phyloP scores from a whole-genome alignment of 2,329 filamentous ascomycete genomes.

The Sclerotinia sclerotiorum region DNA sequence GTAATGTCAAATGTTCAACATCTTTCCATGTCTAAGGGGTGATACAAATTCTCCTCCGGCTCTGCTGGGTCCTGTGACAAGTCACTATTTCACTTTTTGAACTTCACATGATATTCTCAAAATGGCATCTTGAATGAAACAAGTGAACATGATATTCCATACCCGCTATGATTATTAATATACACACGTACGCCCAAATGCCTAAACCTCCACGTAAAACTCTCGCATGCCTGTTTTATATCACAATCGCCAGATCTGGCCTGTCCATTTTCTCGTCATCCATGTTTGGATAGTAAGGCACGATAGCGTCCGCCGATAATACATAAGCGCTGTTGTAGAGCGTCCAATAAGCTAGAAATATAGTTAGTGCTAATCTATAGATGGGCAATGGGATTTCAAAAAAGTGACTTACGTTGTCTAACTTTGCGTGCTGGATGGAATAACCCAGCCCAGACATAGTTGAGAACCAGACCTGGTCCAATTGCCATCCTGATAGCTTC shows the following conservation, averaged over 20 bases:
- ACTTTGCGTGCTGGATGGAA: slow-evolving; percentile 98
- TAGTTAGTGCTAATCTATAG: background rate
- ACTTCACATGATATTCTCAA: background rate
- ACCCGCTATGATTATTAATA: slow-evolving; percentile 17
- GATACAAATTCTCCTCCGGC: too few relatives aligned
- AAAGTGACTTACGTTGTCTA: slow-evolving; percentile 54
- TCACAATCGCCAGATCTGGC: slow-evolving; percentile 78
- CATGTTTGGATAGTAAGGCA: slow-evolving; percentile 90
- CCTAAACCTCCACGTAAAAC: slow-evolving; percentile 18
- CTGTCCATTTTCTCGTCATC: slow-evolving; percentile 77
- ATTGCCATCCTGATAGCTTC: slow-evolving; percentile 93
- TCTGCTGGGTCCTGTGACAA: background rate
- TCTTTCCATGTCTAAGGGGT: background rate
- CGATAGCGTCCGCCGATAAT: slow-evolving; percentile 87
- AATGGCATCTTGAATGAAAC: background rate
- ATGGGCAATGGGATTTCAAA: background rate
- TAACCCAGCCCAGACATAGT: slow-evolving; percentile 96
- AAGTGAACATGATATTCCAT: slow-evolving; percentile 8
- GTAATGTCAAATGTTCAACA: background rate
- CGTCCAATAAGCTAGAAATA: slow-evolving; percentile 74
- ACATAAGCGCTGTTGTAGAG: slow-evolving; percentile 98
- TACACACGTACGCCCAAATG: slow-evolving; percentile 4
- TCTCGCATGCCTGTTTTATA: slow-evolving; percentile 49
- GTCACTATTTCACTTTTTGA: background rate
- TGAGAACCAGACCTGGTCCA: slow-evolving; percentile 88